These are phyloP conservation scores for Craterostigma plantagineum DNA, from an alignment of 257 asterid genomes.

Conservation along the genomic window DNA sequence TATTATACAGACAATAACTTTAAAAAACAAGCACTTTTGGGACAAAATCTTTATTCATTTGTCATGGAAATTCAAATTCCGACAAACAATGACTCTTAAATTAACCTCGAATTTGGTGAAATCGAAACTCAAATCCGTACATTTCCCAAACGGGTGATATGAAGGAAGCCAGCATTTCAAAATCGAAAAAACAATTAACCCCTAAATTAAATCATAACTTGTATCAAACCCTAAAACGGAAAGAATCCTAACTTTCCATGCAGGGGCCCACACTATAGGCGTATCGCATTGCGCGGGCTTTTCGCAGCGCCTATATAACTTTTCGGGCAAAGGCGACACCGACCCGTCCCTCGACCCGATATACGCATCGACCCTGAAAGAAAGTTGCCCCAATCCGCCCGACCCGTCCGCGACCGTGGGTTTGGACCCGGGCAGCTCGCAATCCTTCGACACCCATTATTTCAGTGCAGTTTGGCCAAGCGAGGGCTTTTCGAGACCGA, in stretches of 20 bases:
- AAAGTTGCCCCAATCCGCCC: slow-evolving; percentile 8
- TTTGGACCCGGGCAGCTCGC: background rate
- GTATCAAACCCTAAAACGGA: background rate
- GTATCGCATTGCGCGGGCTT: slow-evolving; percentile 36
- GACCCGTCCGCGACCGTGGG: background rate
- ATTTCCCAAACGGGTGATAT: too few species aligned
- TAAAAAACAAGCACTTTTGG: too few species aligned
- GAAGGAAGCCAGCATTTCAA: too few species aligned
- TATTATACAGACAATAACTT: too few species aligned
- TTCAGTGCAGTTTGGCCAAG: slow-evolving; percentile 14
- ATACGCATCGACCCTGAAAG: slow-evolving; percentile 16
- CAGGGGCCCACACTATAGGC: slow-evolving; percentile 48
- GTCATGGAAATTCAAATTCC: too few species aligned
- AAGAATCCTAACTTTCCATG: background rate
- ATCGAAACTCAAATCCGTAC: too few species aligned
- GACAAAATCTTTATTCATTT: too few species aligned
- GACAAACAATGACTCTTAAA: too few species aligned
- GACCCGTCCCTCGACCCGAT: slow-evolving; percentile 30
- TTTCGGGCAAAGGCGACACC: slow-evolving; percentile 31
- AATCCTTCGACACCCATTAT: background rate
- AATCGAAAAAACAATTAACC: too few species aligned
- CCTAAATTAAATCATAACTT: too few species aligned
- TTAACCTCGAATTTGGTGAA: too few species aligned
- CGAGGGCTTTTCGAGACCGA: slow-evolving; percentile 34
- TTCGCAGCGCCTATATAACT: slow-evolving; percentile 27